Evolutionary conservation across 2,329 filamentous ascomycete species (phyloP), one percentile per base, ranked within the genome.

Genomic region (Ambrosiella xylebori): DNA sequence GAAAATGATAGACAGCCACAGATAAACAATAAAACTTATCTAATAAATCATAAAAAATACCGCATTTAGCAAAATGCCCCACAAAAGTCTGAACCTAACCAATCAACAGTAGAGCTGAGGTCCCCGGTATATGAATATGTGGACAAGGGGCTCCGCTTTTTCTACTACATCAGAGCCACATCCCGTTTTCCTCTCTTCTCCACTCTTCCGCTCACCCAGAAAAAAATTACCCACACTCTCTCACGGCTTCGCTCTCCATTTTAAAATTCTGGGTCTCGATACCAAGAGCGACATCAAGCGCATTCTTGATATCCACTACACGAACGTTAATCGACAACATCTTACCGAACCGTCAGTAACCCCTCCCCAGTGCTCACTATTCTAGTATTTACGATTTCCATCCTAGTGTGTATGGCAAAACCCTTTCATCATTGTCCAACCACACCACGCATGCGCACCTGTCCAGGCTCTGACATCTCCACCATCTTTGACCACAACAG

Each of bases 111-210:
- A 12, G 37, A 27, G 13, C 9, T 13, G 13, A 15, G 7, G 4
- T 15, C 41, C 35, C 50, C 50, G n/a, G 8, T 54, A 59, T 35
- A 59, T 52, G 57, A 36, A 56, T 52, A 49, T 13, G 3, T 56
- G 12, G 19, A 47, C 13, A 27, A 27, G 27, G 44, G 19, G 44
- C n/a, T 56, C 44, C 8, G 19, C 54, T 55, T 40, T 13, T 38
- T 52, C 55, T 38, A 59, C 49, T 51, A 59, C 45, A 58, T 49
- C 17, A 59, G 44, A 59, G 53, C 37, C 57, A 59, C 44, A 56
- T 56, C 55, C 44, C 57, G 56, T 41, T 52, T 58, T 58, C 52
- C 51, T 58, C 45, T 52, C 54, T 58, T 58, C 56, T 61, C 57
- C 58, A 59, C 60, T 54, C 55, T 51, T 58, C 55, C 58, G 58